Evolutionary conservation across 805 yeast genomes (phyloP).

Genomic region (Diddensiella transvaalensis): DNA sequence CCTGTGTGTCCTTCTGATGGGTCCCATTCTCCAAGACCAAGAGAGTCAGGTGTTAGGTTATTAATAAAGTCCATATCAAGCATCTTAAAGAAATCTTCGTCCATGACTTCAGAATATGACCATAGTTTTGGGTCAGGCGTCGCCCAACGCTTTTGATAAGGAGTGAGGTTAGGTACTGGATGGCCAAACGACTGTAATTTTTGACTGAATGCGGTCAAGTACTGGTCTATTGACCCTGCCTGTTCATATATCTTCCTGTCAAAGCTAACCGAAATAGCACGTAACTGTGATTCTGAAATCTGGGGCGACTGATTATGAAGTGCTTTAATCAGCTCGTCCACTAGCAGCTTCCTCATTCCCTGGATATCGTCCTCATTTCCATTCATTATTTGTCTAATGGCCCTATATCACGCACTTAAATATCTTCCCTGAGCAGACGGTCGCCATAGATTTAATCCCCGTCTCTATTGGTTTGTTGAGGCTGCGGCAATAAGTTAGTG

Average conservation of each 20-base stretch:
- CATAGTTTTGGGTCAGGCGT: background rate
- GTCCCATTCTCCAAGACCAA: background rate
- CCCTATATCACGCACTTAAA: too few relatives aligned
- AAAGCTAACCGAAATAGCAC: conserved; percentile 9
- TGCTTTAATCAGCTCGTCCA: conserved; percentile 7
- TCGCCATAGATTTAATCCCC: too few relatives aligned
- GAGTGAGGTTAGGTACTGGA: background rate
- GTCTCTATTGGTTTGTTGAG: too few relatives aligned
- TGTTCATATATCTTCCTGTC: conserved; percentile 3
- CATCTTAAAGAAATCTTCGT: background rate
- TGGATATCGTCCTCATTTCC: background rate
- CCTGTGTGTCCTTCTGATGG: too few relatives aligned
- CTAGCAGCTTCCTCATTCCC: conserved; percentile 1
- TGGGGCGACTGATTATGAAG: conserved; percentile 6
- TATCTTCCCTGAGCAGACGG: too few relatives aligned
- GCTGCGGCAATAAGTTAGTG: too few relatives aligned
- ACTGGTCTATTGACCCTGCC: conserved; percentile 1
- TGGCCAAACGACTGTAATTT: conserved; percentile 4
- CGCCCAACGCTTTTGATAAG: background rate
- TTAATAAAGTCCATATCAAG: background rate
- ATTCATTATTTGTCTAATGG: background rate
- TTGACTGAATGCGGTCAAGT: conserved; percentile 3
- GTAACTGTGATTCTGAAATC: background rate
- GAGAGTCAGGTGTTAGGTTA: background rate
- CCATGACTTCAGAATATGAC: background rate